Conservation (phyloP, 192 early-diverging fungal species). For the Spizellomyces punctatus region DNA sequence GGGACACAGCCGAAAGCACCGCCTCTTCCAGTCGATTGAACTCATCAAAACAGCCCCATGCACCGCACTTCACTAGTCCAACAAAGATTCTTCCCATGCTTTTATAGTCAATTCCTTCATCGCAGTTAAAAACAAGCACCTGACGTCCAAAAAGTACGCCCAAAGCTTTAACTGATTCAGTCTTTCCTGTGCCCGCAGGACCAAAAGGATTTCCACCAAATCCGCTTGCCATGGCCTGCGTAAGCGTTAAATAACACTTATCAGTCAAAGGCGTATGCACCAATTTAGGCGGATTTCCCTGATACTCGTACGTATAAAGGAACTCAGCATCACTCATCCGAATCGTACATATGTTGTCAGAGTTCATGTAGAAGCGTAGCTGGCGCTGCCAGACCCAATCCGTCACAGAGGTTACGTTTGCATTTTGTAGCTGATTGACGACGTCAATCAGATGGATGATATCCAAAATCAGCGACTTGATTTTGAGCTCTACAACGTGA, state of each 20-base stretch:
- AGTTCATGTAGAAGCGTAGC: slow-evolving; percentile 50
- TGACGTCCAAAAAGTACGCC: slow-evolving; percentile 61
- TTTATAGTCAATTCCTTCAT: slow-evolving; percentile 68
- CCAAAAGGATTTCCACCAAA: slow-evolving; percentile 69
- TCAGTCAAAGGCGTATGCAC: slow-evolving; percentile 64
- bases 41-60: slow-evolving; percentile 69
- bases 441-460: slow-evolving; percentile 65
- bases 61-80: slow-evolving; percentile 63
- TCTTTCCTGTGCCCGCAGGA: slow-evolving; percentile 64
- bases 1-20: slow-evolving; percentile 62
- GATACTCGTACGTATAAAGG: slow-evolving; percentile 63
- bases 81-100: slow-evolving; percentile 68
- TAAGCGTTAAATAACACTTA: slow-evolving; percentile 64
- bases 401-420: slow-evolving; percentile 28
- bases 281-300: slow-evolving; percentile 59
- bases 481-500: slow-evolving; percentile 47
- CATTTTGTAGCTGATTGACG: slow-evolving; percentile 45
- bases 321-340: slow-evolving; percentile 58
- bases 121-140: slow-evolving; percentile 66
- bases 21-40: slow-evolving; percentile 65
- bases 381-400: slow-evolving; percentile 61
- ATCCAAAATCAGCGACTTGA: slow-evolving; percentile 60
- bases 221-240: slow-evolving; percentile 62
- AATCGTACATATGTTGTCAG: slow-evolving; percentile 39
- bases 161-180: slow-evolving; percentile 61